Evolutionary conservation across 768 basidiomycete species (phyloP), one percentile per base, ranked within the genome.

Genomic region (Hysterangium stoloniferum): DNA sequence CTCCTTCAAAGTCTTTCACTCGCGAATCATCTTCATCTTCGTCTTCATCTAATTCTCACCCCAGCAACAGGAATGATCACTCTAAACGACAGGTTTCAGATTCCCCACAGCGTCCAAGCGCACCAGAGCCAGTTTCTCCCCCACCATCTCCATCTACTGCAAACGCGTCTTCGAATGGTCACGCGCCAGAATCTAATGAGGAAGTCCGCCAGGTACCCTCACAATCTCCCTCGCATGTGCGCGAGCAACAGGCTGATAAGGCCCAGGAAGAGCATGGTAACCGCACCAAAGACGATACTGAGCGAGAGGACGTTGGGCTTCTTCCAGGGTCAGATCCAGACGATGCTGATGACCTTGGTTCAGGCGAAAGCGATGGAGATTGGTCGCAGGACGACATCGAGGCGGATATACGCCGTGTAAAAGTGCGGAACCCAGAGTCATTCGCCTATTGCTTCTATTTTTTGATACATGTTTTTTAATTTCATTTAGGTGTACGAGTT

Each of bases 401-500:
- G 13, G 47, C 48, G 40, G 53, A 54, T 33, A 41, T 54, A 25
- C 48, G 53, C 42, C 53, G 53, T 24, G 53, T 54, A 35, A 54
- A 54, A 42, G 53, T 50, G n/a, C 6, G 50, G n/a, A 6, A 25
- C 4, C 25, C 17, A n/a, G 22, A 4, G 7, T n/a, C 36, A n/a
- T 15, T 28, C 22, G 12, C 47, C n/a, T n/a, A n/a, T n/a, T n/a
- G n/a, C 5, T 31, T 40, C 4, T 28, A 25, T 24, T 20, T 42
- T 13, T 28, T 13, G 22, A 13, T 27, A 28, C n/a, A n/a, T 29
- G 12, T 42, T 19, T 22, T 24, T 40, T 27, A 6, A 27, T 33
- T 34, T 11, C 38, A 20, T 9, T 32, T 9, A 99, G 86, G 95
- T 99, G 24, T 98, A 99, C 68, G 86, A 94, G 66, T 83, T 99